phyloP scores from a whole-genome alignment of 1,139 yeast genomes.

The Kodamaea arcana region DNA sequence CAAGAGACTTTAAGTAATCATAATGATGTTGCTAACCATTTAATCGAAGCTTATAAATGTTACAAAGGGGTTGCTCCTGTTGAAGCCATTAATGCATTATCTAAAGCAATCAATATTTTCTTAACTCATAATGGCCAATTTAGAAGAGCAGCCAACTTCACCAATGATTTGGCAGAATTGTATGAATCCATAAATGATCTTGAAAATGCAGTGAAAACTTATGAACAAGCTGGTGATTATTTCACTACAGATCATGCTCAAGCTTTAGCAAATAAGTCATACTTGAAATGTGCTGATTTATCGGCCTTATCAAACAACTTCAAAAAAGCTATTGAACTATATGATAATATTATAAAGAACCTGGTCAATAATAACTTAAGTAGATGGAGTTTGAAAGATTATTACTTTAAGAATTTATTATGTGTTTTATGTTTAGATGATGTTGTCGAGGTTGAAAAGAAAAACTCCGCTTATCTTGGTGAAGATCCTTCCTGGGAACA shows the following conservation, averaged over 20 bases:
- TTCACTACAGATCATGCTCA: constrained; percentile 90
- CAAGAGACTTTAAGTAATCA: constrained; percentile 72
- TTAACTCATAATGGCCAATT: constrained; percentile 85
- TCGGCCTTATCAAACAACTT: constrained; percentile 74
- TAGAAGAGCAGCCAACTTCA: constrained; percentile 92
- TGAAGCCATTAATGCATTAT: constrained; percentile 75
- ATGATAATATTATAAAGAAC: constrained; percentile 72
- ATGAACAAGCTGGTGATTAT: constrained; percentile 96
- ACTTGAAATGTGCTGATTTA: constrained; percentile 84
- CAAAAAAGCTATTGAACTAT: constrained; percentile 67
- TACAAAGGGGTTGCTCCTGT: constrained; percentile 68
- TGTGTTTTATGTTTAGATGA: constrained; percentile 84
- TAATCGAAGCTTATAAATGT: constrained; percentile 88
- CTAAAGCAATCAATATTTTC: constrained; percentile 76
- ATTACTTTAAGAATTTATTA: constrained; percentile 76
- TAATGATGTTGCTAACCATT: constrained; percentile 89
- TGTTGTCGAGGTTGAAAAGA: constrained; percentile 77
- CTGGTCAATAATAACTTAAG: constrained; percentile 72
- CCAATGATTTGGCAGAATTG: constrained; percentile 83
- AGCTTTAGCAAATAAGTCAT: constrained; percentile 86
- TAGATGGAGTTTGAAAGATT: constrained; percentile 91
- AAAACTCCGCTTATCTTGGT: constrained; percentile 56
- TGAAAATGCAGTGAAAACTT: constrained; percentile 67
- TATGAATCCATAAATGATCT: constrained; percentile 72
- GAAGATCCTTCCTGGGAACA: constrained; percentile 77